Evolutionary conservation across 805 yeast genomes (phyloP).

Genomic region (Saturnispora mendoncae): DNA sequence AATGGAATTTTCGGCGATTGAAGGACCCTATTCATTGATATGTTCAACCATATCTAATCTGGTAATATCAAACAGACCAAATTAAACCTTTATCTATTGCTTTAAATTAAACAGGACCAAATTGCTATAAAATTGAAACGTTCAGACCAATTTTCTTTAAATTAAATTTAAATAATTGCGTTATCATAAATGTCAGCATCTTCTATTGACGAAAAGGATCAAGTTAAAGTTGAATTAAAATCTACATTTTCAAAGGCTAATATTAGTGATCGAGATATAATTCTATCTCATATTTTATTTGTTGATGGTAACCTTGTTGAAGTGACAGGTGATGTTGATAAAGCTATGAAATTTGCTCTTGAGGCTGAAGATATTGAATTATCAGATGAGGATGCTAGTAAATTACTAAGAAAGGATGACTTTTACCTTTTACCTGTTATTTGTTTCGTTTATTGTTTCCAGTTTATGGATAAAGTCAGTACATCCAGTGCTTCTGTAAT

Average conservation of each 20-base stretch:
- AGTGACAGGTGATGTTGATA: slow-evolving; percentile 12
- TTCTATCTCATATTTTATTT: slow-evolving; percentile 5
- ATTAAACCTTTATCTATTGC: no score
- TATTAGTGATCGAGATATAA: slow-evolving; percentile 1
- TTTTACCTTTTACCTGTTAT: slow-evolving; percentile 30
- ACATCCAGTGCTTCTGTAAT: slow-evolving; percentile 31
- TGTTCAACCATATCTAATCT: no score
- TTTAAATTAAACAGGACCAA: no score
- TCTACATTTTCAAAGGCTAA: slow-evolving; percentile 8
- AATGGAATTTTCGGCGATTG: no score
- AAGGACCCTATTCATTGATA: no score
- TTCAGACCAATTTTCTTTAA: no score
- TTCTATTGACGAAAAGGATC: slow-evolving; percentile 9
- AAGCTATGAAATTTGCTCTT: slow-evolving; percentile 10
- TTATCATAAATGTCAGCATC: slow-evolving; percentile 10
- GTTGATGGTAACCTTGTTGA: slow-evolving; percentile 2
- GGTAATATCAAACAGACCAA: no score
- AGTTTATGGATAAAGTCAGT: slow-evolving; percentile 35
- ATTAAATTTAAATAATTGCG: no score
- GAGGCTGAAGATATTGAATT: slow-evolving; percentile 9
- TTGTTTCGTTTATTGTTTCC: slow-evolving; percentile 28
- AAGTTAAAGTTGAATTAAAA: slow-evolving; percentile 5
- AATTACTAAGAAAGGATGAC: slow-evolving; percentile 30
- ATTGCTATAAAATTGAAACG: no score
- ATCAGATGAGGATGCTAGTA: slow-evolving; percentile 2